phyloP scores from a whole-genome alignment of 2,329 filamentous ascomycete genomes.

The Epichloe baconii region DNA sequence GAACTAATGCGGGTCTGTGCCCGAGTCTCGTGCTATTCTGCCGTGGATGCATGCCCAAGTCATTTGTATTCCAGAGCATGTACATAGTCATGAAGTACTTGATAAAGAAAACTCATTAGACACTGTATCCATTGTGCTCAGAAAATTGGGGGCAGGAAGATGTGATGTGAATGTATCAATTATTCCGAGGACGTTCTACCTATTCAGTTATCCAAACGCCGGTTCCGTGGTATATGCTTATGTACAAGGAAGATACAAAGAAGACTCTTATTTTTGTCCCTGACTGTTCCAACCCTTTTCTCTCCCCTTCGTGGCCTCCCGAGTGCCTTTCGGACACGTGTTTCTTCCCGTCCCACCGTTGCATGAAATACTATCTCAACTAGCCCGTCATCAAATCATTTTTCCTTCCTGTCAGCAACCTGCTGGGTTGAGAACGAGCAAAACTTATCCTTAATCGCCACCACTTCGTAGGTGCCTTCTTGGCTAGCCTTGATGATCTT shows the following conservation, averaged over 20 bases:
- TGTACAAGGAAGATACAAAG: conserved; percentile 12
- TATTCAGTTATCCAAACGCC: conserved; percentile 9
- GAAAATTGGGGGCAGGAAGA: no score
- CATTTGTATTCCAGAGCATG: not conserved
- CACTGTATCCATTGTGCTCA: no score
- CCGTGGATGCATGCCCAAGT: no score
- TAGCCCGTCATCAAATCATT: conserved; percentile 1
- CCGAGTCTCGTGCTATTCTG: no score
- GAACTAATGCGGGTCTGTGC: no score
- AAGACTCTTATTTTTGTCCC: conserved; percentile 18
- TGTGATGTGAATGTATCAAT: not conserved
- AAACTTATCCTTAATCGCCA: conserved; percentile 86
- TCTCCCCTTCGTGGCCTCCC: conserved; percentile 26
- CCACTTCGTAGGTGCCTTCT: conserved; percentile 95
- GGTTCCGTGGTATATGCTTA: conserved; percentile 14
- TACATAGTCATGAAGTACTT: not conserved
- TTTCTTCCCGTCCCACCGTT: conserved; percentile 11
- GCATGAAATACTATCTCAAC: not conserved
- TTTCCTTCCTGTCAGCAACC: conserved; percentile 31
- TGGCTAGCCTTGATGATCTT: conserved; percentile 77
- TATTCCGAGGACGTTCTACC: not conserved
- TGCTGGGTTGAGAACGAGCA: conserved; percentile 75
- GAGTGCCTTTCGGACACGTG: conserved; percentile 11
- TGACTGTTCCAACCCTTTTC: not conserved
- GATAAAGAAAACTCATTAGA: no score